phyloP scores from a whole-genome alignment of 1,284 basidiomycete genomes.

The Cerioporus squamosus region DNA sequence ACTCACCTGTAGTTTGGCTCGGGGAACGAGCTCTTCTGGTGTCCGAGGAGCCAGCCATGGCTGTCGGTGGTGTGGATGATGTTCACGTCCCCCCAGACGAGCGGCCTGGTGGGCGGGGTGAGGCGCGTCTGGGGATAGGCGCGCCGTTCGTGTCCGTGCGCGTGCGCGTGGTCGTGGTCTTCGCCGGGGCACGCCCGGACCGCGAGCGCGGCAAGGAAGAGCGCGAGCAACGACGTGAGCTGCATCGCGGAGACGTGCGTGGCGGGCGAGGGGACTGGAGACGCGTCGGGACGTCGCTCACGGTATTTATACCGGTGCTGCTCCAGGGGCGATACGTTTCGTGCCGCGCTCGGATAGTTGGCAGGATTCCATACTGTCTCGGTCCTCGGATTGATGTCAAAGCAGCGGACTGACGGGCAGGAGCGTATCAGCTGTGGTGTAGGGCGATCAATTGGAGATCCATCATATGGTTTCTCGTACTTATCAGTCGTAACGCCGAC shows the following conservation, averaged over 20 bases:
- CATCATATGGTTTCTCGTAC: too few species aligned
- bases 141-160: conserved; percentile 47
- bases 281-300: too few species aligned
- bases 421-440: too few species aligned
- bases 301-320: not conserved
- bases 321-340: too few species aligned
- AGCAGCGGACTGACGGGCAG: too few species aligned
- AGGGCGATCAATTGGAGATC: too few species aligned
- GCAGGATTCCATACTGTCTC: too few species aligned
- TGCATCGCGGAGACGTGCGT: conserved; percentile 11
- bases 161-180: conserved; percentile 31
- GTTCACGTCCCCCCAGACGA: conserved; percentile 82
- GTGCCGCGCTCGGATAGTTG: too few species aligned
- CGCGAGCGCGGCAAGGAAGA: conserved; percentile 19
- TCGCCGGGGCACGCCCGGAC: conserved; percentile 31
- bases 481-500: too few species aligned
- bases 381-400: too few species aligned
- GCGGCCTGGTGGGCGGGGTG: conserved; percentile 58
- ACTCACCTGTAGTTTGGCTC: conserved; percentile 75
- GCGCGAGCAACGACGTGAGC: conserved; percentile 19
- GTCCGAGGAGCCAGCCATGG: conserved; percentile 81
- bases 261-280: not conserved
- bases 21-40: conserved; percentile 69
- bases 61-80: conserved; percentile 82
- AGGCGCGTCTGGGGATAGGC: conserved; percentile 49